These are phyloP conservation scores for Ambrosiella xylebori DNA, from an alignment of 2,329 filamentous ascomycete species.

Conservation along the genomic window DNA sequence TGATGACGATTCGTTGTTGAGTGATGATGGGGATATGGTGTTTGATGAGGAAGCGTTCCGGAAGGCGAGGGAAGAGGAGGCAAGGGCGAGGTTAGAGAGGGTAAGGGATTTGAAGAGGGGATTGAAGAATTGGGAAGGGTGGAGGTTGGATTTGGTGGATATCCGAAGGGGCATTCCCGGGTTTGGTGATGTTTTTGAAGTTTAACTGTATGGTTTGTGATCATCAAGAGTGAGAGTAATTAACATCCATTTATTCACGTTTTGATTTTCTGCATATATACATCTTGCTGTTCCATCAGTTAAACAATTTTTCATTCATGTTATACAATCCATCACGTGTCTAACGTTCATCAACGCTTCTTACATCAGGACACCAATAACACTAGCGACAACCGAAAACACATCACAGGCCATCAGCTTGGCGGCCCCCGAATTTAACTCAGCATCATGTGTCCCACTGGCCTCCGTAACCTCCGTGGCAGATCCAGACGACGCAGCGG, in stretches of 20 bases:
- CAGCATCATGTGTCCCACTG: neutral
- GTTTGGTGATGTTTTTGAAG: conserved; percentile 46
- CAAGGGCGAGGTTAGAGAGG: conserved; percentile 40
- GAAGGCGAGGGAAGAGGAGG: conserved; percentile 44
- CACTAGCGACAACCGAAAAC: neutral
- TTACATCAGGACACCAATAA: neutral
- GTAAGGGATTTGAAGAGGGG: conserved; percentile 47
- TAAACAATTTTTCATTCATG: too few species aligned
- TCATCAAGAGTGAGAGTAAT: too few species aligned
- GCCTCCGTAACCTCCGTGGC: conserved; percentile 8
- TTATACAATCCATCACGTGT: too few species aligned
- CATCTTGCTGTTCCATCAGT: too few species aligned
- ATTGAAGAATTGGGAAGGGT: conserved; percentile 50
- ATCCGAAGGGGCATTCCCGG: conserved; percentile 38
- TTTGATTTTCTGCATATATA: too few species aligned
- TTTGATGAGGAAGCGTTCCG: conserved; percentile 53
- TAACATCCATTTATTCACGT: too few species aligned
- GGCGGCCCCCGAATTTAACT: neutral
- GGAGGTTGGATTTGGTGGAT: conserved; percentile 49
- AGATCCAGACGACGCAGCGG: neutral
- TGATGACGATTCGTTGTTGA: conserved; percentile 31
- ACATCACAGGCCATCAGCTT: neutral
- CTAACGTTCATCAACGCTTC: too few species aligned
- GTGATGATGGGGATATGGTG: conserved; percentile 33
- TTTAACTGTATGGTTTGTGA: conserved; percentile 22